These are phyloP conservation scores for Rutstroemia sp. DNA, from an alignment of 2,329 filamentous ascomycete species.

Conservation along the genomic window DNA sequence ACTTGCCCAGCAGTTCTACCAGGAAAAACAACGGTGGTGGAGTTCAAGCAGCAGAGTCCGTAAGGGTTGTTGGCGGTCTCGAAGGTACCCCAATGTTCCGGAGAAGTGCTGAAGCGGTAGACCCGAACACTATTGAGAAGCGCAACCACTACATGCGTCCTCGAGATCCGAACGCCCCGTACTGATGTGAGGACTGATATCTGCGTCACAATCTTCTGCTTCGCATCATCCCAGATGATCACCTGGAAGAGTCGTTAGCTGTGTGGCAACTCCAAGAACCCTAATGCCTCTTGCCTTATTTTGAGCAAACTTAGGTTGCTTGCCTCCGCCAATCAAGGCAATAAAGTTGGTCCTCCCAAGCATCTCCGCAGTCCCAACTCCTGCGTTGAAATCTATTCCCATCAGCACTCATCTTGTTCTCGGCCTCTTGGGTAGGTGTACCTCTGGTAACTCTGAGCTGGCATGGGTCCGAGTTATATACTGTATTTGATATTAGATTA, in stretches of 20 bases:
- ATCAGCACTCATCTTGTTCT: constrained; percentile 11
- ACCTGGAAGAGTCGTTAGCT: constrained; percentile 39
- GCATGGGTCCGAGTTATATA: constrained; percentile 67
- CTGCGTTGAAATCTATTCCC: constrained; percentile 66
- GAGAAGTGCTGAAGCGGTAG: constrained; percentile 69
- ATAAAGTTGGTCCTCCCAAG: constrained; percentile 81
- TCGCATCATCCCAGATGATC: constrained; percentile 86
- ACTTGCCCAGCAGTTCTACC: constrained; percentile 85
- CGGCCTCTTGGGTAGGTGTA: constrained; percentile 26
- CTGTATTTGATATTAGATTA: constrained; percentile 35
- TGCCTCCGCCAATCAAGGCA: constrained; percentile 82
- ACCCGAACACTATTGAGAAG: constrained; percentile 76
- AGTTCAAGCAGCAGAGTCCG: constrained; percentile 71
- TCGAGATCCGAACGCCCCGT: constrained; percentile 69
- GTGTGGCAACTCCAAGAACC: neutral
- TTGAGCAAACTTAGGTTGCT: constrained; percentile 74
- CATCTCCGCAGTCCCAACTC: constrained; percentile 78
- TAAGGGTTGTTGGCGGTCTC: constrained; percentile 80
- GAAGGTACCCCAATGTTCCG: constrained; percentile 64
- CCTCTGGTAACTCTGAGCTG: constrained; percentile 58
- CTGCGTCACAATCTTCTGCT: constrained; percentile 65
- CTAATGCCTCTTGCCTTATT: constrained; percentile 58
- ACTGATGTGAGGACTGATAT: constrained; percentile 76
- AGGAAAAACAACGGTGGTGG: constrained; percentile 71
- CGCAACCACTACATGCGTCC: constrained; percentile 70